Evolutionary conservation across 2,329 filamentous ascomycete species (phyloP).

Genomic region (Coleophoma crateriformis): DNA sequence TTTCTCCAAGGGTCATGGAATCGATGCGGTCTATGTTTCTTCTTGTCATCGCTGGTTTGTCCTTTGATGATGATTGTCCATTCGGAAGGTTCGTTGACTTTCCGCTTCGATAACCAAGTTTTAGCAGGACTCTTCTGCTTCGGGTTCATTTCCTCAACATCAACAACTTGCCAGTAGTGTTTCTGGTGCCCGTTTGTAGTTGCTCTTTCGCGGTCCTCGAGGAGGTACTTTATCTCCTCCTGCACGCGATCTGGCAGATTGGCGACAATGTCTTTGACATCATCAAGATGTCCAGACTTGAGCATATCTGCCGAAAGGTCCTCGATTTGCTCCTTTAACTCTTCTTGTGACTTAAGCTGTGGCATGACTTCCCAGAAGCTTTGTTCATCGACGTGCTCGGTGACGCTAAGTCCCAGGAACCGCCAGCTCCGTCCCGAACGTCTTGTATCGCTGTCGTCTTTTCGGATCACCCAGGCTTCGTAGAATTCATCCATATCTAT

Average conservation of each 20-base stretch:
- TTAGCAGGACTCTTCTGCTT: not conserved
- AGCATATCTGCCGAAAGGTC: not conserved
- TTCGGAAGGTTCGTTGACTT: not conserved
- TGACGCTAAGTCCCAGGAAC: not conserved
- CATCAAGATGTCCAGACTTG: not conserved
- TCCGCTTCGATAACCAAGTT: not conserved
- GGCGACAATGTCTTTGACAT: not conserved
- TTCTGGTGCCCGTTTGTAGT: not conserved
- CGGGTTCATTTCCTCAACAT: not conserved
- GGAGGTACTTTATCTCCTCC: not conserved
- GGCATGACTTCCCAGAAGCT: not conserved
- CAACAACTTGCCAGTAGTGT: not conserved
- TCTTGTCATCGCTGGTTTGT: not conserved
- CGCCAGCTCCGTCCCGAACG: not conserved
- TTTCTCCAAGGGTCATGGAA: not conserved
- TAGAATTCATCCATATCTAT: not conserved
- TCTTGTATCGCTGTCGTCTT: not conserved
- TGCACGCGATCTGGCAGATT: not conserved
- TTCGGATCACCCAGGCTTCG: not conserved
- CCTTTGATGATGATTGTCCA: conserved; percentile 1
- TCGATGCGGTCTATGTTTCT: not conserved
- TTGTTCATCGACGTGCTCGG: not conserved
- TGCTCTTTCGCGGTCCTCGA: not conserved
- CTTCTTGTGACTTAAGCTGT: not conserved
- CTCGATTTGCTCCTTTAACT: not conserved